Percentiles rank a stretch among this genome's conserved stretches.
Conservation (phyloP, 2,329 filamentous ascomycete species). For the Xylariaceae sp. region DNA sequence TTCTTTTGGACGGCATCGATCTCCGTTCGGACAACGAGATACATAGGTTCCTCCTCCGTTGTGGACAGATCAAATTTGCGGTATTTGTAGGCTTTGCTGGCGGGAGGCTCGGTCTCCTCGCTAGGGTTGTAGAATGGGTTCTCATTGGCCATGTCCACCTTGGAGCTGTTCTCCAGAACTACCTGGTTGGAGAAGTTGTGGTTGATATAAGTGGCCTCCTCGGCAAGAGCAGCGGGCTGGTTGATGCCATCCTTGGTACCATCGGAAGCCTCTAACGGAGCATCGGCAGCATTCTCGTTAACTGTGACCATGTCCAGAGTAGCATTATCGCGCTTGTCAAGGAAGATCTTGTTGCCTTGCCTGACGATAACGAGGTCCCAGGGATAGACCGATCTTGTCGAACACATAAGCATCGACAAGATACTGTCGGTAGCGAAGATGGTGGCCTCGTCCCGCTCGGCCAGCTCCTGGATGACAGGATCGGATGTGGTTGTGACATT, state of each 20-base stretch:
- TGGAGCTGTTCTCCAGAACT: conserved; percentile 75
- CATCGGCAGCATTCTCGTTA: conserved; percentile 97
- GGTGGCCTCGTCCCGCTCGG: conserved; percentile 91
- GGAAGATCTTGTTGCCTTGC: conserved; percentile 94
- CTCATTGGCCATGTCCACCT: conserved; percentile 79
- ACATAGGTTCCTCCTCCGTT: conserved; percentile 89
- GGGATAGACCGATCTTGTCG: conserved; percentile 92
- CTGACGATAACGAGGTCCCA: conserved; percentile 96
- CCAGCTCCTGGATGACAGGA: conserved; percentile 93
- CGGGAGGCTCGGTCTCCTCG: conserved; percentile 89
- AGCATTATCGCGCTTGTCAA: conserved; percentile 96
- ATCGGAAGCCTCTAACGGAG: conserved; percentile 86
- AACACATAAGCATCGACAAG: conserved; percentile 98
- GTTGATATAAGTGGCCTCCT: conserved; percentile 99
- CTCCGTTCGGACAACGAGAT: conserved; percentile 92
- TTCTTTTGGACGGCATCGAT: conserved; percentile 96
- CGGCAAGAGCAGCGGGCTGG: conserved; percentile 85
- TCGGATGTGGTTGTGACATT: conserved; percentile 97
- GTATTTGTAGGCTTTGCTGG: conserved; percentile 98
- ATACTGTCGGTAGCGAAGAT: conserved; percentile 98
- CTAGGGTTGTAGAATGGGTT: conserved; percentile 97
- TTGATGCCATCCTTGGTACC: conserved; percentile 94
- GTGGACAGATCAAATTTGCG: conserved; percentile 93
- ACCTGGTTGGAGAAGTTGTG: conserved; percentile 99
- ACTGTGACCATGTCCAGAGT: conserved; percentile 96